Evolutionary conservation across 225 moss, liverwort and hornwort species (phyloP).

Genomic region (Pseudoscleropodium purum): DNA sequence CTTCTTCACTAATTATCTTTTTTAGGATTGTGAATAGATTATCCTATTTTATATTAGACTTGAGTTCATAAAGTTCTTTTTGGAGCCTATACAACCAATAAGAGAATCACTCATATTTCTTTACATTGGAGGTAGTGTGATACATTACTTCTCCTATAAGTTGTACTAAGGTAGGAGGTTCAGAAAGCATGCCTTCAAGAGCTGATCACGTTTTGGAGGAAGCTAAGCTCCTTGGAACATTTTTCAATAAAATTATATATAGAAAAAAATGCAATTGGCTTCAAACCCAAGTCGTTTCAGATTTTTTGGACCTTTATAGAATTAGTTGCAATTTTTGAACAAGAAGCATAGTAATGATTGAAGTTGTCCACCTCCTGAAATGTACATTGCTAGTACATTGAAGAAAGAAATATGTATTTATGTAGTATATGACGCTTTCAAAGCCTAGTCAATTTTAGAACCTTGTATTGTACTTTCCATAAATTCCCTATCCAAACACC

Average conservation of each 20-base stretch:
- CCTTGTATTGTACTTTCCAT: accelerated
- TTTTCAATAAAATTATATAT: not conserved
- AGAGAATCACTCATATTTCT: not conserved
- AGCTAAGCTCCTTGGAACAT: too few species aligned
- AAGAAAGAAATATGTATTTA: not conserved
- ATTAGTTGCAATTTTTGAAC: not conserved
- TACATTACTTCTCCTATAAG: not conserved
- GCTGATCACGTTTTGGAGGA: accelerated
- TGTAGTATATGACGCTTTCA: accelerated
- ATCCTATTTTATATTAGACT: not conserved
- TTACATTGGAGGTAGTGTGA: not conserved
- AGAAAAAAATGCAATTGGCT: not conserved
- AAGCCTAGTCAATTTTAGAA: not conserved
- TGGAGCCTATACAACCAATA: not conserved
- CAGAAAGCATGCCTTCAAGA: too few species aligned
- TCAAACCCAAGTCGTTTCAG: not conserved
- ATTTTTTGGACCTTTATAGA: not conserved
- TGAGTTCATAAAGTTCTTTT: not conserved
- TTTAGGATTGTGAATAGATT: not conserved
- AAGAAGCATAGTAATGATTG: not conserved
- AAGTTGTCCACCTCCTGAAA: accelerated
- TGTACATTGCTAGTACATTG: not conserved
- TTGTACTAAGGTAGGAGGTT: not conserved
- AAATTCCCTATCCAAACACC: accelerated
- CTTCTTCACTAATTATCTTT: not conserved